Evolutionary conservation across 2,329 filamentous ascomycete species (phyloP).

Genomic region (Samsoniella hepiali): DNA sequence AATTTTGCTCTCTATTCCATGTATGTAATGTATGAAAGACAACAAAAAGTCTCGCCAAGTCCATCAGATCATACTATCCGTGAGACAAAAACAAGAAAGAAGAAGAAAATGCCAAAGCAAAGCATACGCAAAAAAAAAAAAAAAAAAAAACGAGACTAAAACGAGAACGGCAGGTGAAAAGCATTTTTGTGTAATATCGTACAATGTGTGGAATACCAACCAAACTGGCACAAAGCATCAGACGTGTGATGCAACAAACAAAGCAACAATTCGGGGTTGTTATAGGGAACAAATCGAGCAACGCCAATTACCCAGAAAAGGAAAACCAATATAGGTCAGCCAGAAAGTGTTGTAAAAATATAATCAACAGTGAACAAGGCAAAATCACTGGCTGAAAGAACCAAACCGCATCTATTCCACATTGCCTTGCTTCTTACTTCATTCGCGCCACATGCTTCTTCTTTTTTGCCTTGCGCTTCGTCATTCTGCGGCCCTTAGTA

Average conservation of each 20-base stretch:
- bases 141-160: not conserved
- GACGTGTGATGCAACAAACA: not conserved
- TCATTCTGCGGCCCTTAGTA: slow-evolving; percentile 2
- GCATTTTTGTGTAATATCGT: slow-evolving; percentile 15
- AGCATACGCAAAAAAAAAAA: not conserved
- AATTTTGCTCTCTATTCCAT: too few species aligned
- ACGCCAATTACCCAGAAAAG: slow-evolving; percentile 16
- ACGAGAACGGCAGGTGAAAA: not conserved
- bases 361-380: slow-evolving; percentile 2
- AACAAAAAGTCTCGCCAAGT: too few species aligned
- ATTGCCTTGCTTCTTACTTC: not conserved
- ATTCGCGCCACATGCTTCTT: not conserved
- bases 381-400: not conserved
- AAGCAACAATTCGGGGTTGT: not conserved
- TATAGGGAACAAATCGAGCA: not conserved
- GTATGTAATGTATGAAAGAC: too few species aligned
- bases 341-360: not conserved
- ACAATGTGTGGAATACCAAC: slow-evolving; percentile 3
- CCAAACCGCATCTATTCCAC: slow-evolving; percentile 6
- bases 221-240: not conserved
- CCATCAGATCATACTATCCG: too few species aligned
- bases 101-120: too few species aligned
- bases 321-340: not conserved
- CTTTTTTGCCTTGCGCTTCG: not conserved
- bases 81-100: too few species aligned